Base-by-base conservation (phyloP, 495 filamentous ascomycete species). In the Letharia lupina region DNA sequence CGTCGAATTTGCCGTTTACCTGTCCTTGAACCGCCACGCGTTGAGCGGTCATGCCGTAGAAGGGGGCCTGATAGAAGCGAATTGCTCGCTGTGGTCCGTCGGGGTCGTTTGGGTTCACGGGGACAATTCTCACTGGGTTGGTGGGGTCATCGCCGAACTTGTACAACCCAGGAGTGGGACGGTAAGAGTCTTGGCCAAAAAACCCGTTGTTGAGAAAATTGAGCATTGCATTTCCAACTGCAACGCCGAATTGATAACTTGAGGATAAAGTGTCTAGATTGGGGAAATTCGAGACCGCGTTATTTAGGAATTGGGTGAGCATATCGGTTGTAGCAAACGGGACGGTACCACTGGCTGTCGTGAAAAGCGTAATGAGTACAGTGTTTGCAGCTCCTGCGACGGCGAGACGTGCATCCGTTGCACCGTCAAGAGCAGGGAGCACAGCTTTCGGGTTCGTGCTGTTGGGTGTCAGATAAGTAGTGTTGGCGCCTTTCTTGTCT, bases 131-230 rank as follows among this genome's bases (percentile, higher is more conserved):
- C 9, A 76, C 69, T 31, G 75, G 75, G 61, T 76, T 70, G n/a
- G 73, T 75, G 42, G 75, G 75, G 59, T 77, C 75, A 47, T 75
- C 75, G 54, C 72, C 64, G 62, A 76, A 77, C 35, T 64, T 70
- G 67, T 72, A 77, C 13, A 47, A 48, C 13, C 68, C 70, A 5
- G 65, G 61, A 18, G 47, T 66, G 7, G 71, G 70, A 31, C 63
- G 40, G 65, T 75, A 76, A 44, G 47, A 50, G 61, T 65, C 66
- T 60, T 69, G 62, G 60, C 65, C 67, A 4, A 47, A 52, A 15
- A 69, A 66, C 16, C 68, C 66, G 18, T 45, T 33, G 62, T 69
- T 65, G 7, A 75, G 69, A 7, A 65, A 45, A 42, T 66, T 70
- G n/a, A 74, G 63, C 40, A 72, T 73, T 8, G 72, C 72, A 15